Conservation (phyloP, 495 filamentous ascomycete species). For the Hyphodiscus hymeniophilus region DNA sequence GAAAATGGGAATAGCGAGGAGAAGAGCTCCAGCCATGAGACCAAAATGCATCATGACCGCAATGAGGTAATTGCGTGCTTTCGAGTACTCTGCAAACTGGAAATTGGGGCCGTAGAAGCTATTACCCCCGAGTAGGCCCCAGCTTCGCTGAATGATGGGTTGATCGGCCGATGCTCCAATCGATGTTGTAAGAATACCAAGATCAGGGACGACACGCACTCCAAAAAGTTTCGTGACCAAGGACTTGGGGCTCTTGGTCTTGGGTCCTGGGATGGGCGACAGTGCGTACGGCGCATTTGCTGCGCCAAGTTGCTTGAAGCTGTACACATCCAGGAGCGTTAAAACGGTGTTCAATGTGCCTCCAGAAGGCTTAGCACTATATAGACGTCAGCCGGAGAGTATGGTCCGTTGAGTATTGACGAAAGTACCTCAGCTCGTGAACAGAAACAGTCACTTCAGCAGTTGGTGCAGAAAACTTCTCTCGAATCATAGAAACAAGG, state of each 20-base stretch:
- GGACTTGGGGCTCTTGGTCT: constrained; percentile 24
- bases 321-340: constrained; percentile 53
- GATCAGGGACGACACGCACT: constrained; percentile 48
- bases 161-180: constrained; percentile 51
- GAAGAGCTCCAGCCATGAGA: constrained; percentile 38
- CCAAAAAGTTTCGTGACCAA: constrained; percentile 48
- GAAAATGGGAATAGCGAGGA: constrained; percentile 47
- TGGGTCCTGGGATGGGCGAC: constrained; percentile 45
- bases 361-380: constrained; percentile 54
- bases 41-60: constrained; percentile 51
- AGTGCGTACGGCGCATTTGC: constrained; percentile 56
- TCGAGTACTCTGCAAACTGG: constrained; percentile 59
- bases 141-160: constrained; percentile 64
- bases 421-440: constrained; percentile 50
- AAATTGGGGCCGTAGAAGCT: constrained; percentile 66
- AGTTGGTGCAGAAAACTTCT: constrained; percentile 45
- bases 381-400: constrained; percentile 12
- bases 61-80: constrained; percentile 47
- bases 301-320: constrained; percentile 44
- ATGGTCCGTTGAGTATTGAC: neutral
- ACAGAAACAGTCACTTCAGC: constrained; percentile 52
- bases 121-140: constrained; percentile 59
- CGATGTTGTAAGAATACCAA: constrained; percentile 61
- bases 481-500: constrained; percentile 55
- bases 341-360: constrained; percentile 64